A percentile compares a stretch with the other conserved stretches of the same genome.
Evolutionary conservation across 148 eudicot genomes (phyloP).

Genomic region (Polygonum aviculare): DNA sequence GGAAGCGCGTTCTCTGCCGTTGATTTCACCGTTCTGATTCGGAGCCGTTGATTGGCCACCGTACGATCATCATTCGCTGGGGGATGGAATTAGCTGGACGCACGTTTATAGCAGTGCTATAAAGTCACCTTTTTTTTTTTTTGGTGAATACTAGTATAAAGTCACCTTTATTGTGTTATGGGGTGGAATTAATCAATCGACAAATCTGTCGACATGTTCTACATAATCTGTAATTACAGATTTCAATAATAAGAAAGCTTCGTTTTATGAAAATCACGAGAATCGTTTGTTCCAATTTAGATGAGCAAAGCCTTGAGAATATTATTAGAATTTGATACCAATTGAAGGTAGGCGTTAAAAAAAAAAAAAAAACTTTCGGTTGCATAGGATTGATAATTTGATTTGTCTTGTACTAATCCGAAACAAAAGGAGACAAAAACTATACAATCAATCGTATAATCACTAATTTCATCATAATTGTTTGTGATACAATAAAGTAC

Average conservation of each 20-base stretch:
- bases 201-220: background rate
- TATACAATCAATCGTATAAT: background rate
- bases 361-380: too few relatives aligned
- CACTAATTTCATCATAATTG: background rate
- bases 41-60: background rate
- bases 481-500: too few relatives aligned
- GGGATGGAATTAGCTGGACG: background rate
- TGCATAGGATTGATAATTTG: background rate
- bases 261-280: too few relatives aligned
- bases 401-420: background rate
- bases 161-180: background rate
- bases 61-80: constrained; percentile 9
- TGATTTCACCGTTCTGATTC: background rate
- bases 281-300: too few relatives aligned
- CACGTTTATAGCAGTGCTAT: background rate
- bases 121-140: background rate
- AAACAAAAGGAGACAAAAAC: background rate
- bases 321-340: too few relatives aligned
- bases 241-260: background rate
- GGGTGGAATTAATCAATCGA: background rate
- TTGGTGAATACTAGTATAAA: background rate
- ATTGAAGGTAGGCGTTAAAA: too few relatives aligned
- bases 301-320: too few relatives aligned
- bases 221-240: background rate
- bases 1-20: background rate